Base-by-base conservation (phyloP, 768 basidiomycete species). In the Suillus hirtellus region DNA sequence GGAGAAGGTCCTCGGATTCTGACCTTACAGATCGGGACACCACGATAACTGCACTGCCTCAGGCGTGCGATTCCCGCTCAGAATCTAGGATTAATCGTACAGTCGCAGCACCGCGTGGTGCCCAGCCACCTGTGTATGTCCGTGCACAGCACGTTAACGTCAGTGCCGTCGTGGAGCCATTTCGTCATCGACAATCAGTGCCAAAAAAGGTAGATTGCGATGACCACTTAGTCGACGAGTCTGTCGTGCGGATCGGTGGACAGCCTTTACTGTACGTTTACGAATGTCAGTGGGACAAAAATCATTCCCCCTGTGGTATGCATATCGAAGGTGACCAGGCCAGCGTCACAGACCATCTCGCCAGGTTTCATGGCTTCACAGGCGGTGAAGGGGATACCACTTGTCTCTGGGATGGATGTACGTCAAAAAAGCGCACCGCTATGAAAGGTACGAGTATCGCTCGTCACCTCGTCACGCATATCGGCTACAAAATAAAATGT, bases 291-390 rank as follows among this genome's bases (percentile, higher is more conserved):
- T 76, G 74, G 74, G 68, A 72, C 60, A 60, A 62, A 35, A 3
- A 59, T 37, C 60, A 72, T 50, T 54, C 73, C 0, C 63, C 75
- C 2, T 75, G 74, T 19, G 65, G 73, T 1, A 75, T 75, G 75
- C 76, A 75, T 69, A 73, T 75, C 43, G 75, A 75, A 56, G 75
- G 75, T 21, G 75, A 75, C 61, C 75, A 76, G 14, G 69, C 72
- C 19, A 70, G 65, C 64, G 72, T 76, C 27, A 73, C 73, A 11
- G 74, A 75, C 62, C 74, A 75, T 62, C 70, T 75, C 63, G 65
- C 67, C 12, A 72, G 70, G 58, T 75, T 72, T 43, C 74, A 75
- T 61, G 66, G 68, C 0, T 76, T 75, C 38, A 69, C 69, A 0
- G 73, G 73, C 4, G 75, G 75, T 0, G 75, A 75, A 58, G 68